These are phyloP conservation scores for Boletus sp. DNA, from an alignment of 768 basidiomycete species.

Conservation along the genomic window DNA sequence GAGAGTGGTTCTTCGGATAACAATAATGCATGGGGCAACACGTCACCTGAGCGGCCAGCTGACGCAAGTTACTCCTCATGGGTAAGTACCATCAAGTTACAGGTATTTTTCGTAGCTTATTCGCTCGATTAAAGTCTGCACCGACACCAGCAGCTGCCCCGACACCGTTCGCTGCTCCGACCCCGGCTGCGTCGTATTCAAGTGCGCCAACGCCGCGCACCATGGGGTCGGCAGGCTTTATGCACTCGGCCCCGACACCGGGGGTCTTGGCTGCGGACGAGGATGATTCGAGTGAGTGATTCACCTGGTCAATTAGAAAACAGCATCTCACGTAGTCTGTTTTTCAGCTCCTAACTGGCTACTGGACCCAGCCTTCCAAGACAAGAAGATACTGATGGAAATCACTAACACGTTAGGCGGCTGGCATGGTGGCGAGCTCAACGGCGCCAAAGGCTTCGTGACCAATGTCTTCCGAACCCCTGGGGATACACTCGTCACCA, in stretches of 20 bases:
- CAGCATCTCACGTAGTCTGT: conserved; percentile 19
- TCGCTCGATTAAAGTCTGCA: conserved; percentile 24
- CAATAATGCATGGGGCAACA: conserved; percentile 24
- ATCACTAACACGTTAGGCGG: conserved; percentile 22
- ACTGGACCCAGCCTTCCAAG: conserved; percentile 24
- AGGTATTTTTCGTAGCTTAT: conserved; percentile 11
- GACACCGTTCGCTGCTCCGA: conserved; percentile 36
- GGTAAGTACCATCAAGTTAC: conserved; percentile 30
- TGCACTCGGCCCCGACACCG: conserved; percentile 31
- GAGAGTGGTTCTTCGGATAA: conserved; percentile 18
- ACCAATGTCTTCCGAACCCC: conserved; percentile 23
- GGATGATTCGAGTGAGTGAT: conserved; percentile 27
- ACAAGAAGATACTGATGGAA: conserved; percentile 30
- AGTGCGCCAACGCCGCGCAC: conserved; percentile 34
- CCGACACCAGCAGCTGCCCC: conserved; percentile 40
- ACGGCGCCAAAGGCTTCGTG: conserved; percentile 30
- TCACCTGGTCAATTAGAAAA: neutral
- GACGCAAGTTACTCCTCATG: conserved; percentile 30
- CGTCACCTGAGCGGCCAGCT: conserved; percentile 33
- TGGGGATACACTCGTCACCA: conserved; percentile 26
- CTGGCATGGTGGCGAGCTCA: conserved; percentile 30
- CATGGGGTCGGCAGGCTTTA: conserved; percentile 21
- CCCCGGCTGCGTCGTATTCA: conserved; percentile 27
- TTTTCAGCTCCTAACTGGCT: conserved; percentile 28
- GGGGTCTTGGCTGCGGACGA: conserved; percentile 28